A percentile compares a stretch with the other conserved stretches of the same genome.
These are phyloP conservation scores for Blastobotrys aristatus DNA, from an alignment of 1,139 yeast species.

Conservation along the genomic window DNA sequence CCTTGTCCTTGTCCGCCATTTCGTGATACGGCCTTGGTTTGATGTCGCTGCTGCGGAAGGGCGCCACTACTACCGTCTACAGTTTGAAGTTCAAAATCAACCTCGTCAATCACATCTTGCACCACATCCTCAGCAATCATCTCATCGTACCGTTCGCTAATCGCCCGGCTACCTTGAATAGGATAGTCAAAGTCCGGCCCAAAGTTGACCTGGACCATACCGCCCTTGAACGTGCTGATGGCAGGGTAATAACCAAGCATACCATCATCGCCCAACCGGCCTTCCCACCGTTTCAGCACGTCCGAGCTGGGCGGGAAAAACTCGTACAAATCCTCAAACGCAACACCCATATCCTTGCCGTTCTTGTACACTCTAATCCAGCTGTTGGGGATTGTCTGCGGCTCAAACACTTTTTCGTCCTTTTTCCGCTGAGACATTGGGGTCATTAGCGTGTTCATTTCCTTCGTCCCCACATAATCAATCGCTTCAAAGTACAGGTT, in stretches of 20 bases:
- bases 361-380: conserved; percentile 67
- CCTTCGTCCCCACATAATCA: conserved; percentile 73
- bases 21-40: background rate
- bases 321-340: conserved; percentile 64
- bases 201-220: conserved; percentile 62
- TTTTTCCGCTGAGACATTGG: conserved; percentile 39
- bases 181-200: conserved; percentile 63
- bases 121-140: conserved; percentile 74
- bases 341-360: conserved; percentile 61
- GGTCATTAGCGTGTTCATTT: conserved; percentile 68
- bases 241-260: conserved; percentile 88
- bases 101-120: conserved; percentile 81
- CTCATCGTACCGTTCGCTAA: conserved; percentile 61
- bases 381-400: conserved; percentile 47
- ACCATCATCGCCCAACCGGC: conserved; percentile 58
- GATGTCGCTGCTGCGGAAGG: background rate
- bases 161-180: conserved; percentile 36
- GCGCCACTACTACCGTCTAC: background rate
- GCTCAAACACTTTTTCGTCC: conserved; percentile 21
- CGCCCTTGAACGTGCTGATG: conserved; percentile 76
- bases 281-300: conserved; percentile 23
- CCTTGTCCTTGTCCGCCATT: background rate
- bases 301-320: conserved; percentile 70
- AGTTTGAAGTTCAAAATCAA: conserved; percentile 55
- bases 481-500: conserved; percentile 78